phyloP scores from a whole-genome alignment of 495 filamentous ascomycete species.

The Diplogelasinospora grovesii region DNA sequence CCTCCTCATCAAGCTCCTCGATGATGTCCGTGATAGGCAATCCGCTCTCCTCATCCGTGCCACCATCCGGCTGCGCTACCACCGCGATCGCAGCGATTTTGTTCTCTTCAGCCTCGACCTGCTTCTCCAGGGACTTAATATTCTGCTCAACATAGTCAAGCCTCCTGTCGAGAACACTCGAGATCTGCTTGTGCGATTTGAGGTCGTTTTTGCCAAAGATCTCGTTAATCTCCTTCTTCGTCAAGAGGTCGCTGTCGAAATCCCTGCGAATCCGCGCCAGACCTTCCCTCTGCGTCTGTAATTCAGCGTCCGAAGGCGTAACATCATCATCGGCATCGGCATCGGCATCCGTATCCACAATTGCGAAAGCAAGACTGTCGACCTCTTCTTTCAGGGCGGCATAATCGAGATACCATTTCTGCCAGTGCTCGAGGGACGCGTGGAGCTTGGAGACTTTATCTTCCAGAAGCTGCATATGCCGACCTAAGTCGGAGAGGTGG shows the following conservation, averaged over 20 bases:
- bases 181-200: constrained; percentile 49
- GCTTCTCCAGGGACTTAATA: constrained; percentile 59
- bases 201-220: constrained; percentile 53
- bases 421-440: constrained; percentile 77
- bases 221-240: constrained; percentile 52
- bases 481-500: constrained; percentile 56
- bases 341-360: no score
- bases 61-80: constrained; percentile 39
- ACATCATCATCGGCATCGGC: no score
- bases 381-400: constrained; percentile 80
- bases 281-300: constrained; percentile 48
- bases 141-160: constrained; percentile 88
- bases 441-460: constrained; percentile 66
- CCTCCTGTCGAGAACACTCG: constrained; percentile 64
- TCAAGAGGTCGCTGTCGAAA: constrained; percentile 39
- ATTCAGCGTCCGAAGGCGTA: constrained; percentile 33
- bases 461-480: constrained; percentile 68
- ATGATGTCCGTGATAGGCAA: constrained; percentile 77
- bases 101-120: constrained; percentile 60
- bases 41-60: constrained; percentile 52
- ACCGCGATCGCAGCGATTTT: constrained; percentile 50
- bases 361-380: no score
- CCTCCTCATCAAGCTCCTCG: constrained; percentile 90
- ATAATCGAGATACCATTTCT: constrained; percentile 85
- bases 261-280: constrained; percentile 32